phyloP scores from a whole-genome alignment of 1,139 yeast genomes.

The Hansenula anomala region DNA sequence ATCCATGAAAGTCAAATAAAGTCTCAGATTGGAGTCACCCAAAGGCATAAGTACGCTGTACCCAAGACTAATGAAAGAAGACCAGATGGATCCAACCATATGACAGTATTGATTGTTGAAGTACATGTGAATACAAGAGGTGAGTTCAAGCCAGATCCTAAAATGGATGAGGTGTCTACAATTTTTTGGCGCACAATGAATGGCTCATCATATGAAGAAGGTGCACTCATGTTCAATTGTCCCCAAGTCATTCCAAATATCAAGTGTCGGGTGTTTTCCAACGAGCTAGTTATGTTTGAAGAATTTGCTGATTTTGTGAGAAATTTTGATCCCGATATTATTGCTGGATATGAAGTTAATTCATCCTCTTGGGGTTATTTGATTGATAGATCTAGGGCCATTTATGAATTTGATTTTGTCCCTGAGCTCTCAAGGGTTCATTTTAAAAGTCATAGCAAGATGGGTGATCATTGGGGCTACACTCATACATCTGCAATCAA shows the following conservation, averaged over 20 bases:
- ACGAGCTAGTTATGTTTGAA: conserved; percentile 54
- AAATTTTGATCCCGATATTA: conserved; percentile 76
- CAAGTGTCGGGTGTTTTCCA: conserved; percentile 15
- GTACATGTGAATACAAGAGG: conserved; percentile 54
- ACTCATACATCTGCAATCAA: conserved; percentile 68
- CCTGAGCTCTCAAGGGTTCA: conserved; percentile 48
- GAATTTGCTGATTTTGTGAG: conserved; percentile 53
- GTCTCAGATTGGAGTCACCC: conserved; percentile 49
- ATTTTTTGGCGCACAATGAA: conserved; percentile 63
- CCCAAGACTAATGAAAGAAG: conserved; percentile 28
- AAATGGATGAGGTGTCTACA: conserved; percentile 48
- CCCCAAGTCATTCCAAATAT: conserved; percentile 5
- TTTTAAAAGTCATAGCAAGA: conserved; percentile 43
- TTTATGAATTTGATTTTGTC: conserved; percentile 48
- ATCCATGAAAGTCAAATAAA: conserved; percentile 6
- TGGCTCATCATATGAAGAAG: conserved; percentile 25
- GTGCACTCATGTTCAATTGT: conserved; percentile 9
- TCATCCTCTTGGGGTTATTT: conserved; percentile 86
- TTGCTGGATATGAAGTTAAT: conserved; percentile 83
- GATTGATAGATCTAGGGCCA: conserved; percentile 53
- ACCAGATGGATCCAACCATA: conserved; percentile 40
- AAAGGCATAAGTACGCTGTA: conserved; percentile 28
- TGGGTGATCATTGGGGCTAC: conserved; percentile 77
- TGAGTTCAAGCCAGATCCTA: conserved; percentile 61
- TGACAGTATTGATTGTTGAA: conserved; percentile 61